These are phyloP conservation scores for Isochrysis galbana DNA, from an alignment of 78 protist species.

Conservation along the genomic window DNA sequence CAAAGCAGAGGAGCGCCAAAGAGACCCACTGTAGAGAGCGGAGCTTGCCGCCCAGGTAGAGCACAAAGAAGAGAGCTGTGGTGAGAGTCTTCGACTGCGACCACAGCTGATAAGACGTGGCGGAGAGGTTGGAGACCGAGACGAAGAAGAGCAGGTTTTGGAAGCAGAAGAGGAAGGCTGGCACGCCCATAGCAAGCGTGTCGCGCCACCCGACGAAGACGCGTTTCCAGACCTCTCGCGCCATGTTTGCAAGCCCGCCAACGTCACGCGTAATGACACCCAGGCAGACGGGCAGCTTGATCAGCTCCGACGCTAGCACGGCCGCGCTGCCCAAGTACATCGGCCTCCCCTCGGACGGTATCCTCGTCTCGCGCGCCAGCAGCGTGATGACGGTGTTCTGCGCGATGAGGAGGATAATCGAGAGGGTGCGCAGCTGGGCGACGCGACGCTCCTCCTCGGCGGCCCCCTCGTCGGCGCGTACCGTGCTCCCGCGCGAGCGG, in stretches of 20 bases:
- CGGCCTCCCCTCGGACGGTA: background rate
- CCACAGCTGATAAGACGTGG: slow-evolving; percentile 39
- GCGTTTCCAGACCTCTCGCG: background rate
- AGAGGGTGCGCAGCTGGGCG: too few species aligned
- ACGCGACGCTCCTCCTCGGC: too few species aligned
- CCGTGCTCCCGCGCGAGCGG: too few species aligned
- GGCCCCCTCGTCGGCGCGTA: too few species aligned
- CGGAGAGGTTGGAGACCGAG: slow-evolving; percentile 19
- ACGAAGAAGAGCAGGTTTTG: slow-evolving; percentile 37
- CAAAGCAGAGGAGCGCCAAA: background rate
- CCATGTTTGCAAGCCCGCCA: background rate
- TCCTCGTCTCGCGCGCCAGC: background rate
- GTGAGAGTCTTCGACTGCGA: slow-evolving; percentile 31
- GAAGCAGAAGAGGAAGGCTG: background rate
- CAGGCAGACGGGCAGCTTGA: slow-evolving; percentile 5
- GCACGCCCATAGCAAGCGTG: background rate
- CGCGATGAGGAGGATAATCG: background rate
- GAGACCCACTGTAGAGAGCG: slow-evolving; percentile 25
- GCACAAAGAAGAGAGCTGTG: slow-evolving; percentile 17
- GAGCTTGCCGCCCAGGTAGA: background rate
- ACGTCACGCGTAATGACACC: background rate
- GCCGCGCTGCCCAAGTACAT: background rate
- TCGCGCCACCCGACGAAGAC: background rate
- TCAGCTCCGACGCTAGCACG: background rate
- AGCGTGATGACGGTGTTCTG: background rate